phyloP scores from a whole-genome alignment of 2,329 filamentous ascomycete genomes.

The Neonectria hederae region DNA sequence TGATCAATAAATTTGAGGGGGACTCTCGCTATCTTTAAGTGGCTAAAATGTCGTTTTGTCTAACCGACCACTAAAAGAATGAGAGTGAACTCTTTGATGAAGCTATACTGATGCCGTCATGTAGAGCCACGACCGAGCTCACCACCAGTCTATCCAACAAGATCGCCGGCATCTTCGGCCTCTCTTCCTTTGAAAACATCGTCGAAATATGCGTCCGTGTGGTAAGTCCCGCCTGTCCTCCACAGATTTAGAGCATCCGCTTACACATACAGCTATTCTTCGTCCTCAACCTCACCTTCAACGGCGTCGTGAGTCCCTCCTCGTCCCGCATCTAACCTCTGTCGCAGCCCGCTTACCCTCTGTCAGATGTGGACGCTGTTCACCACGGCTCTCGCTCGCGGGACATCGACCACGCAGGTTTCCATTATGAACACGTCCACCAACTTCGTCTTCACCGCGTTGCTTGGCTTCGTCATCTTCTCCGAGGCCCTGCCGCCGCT shows the following conservation, averaged over 20 bases:
- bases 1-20: neutral
- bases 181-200: constrained; percentile 51
- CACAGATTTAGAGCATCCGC: constrained; percentile 1
- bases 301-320: constrained; percentile 66
- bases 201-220: constrained; percentile 61
- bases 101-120: neutral
- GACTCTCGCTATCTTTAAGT: neutral
- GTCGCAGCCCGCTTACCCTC: constrained; percentile 2
- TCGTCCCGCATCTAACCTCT: neutral
- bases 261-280: constrained; percentile 70
- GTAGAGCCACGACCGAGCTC: constrained; percentile 65
- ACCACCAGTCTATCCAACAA: constrained; percentile 58
- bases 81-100: neutral
- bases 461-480: constrained; percentile 77
- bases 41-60: neutral
- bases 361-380: constrained; percentile 82
- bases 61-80: neutral
- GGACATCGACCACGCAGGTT: constrained; percentile 80
- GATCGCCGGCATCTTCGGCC: constrained; percentile 56
- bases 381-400: constrained; percentile 78
- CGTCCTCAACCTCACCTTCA: constrained; percentile 76
- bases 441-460: constrained; percentile 82
- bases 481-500: constrained; percentile 74
- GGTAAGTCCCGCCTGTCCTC: constrained; percentile 49
- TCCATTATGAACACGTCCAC: constrained; percentile 84